Evolutionary conservation across 768 basidiomycete species (phyloP).

Genomic region (Boletus sensibilis): DNA sequence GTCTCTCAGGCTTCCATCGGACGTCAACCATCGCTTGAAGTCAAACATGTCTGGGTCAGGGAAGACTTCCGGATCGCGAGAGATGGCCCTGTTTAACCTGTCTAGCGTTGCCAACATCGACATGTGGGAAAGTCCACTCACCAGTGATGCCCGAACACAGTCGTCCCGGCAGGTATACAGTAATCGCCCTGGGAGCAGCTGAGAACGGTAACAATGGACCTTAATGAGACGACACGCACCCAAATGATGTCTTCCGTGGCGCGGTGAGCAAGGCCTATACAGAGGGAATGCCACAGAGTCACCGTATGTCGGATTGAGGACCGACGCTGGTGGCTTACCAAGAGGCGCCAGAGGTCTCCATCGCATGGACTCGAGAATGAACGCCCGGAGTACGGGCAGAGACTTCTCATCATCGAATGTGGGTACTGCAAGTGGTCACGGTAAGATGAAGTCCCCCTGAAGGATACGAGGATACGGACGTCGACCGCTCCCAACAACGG

Average conservation of each 20-base stretch:
- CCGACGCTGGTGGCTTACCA: conserved; percentile 12
- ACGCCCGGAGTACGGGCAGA: conserved; percentile 34
- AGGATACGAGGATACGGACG: not conserved
- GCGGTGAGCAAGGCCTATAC: conserved; percentile 11
- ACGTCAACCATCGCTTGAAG: conserved; percentile 32
- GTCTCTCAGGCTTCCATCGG: conserved; percentile 33
- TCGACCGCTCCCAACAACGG: conserved; percentile 40
- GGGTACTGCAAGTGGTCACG: conserved; percentile 28
- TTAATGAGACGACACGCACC: not conserved
- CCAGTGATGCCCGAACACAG: conserved; percentile 20
- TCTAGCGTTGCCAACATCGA: not conserved
- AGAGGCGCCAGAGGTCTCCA: conserved; percentile 32
- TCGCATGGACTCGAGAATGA: conserved; percentile 35
- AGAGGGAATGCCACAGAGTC: not conserved
- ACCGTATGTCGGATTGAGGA: not conserved
- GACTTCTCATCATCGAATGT: conserved; percentile 32
- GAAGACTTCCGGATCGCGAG: conserved; percentile 38
- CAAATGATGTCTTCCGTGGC: conserved; percentile 19
- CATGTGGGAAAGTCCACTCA: not conserved
- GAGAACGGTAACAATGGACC: not conserved
- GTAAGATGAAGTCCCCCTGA: not conserved
- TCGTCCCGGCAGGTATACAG: conserved; percentile 19
- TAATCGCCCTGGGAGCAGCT: conserved; percentile 11
- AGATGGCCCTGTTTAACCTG: conserved; percentile 28
- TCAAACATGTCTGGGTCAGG: conserved; percentile 39